Base-by-base conservation (phyloP, 164 flowering plant genomes). In the Piper betle region DNA sequence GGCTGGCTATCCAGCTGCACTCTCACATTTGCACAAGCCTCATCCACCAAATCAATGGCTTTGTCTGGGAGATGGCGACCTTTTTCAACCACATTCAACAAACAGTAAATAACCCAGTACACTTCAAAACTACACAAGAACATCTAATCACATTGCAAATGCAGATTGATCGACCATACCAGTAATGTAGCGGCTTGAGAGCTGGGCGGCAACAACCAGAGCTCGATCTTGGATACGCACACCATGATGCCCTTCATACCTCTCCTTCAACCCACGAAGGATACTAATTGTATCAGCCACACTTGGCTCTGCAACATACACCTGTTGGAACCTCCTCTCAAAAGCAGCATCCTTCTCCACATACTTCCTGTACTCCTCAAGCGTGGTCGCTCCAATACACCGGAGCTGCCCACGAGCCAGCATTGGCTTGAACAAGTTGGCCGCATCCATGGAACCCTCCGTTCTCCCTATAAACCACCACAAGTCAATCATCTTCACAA, bases 1-100 rank as follows among this genome's bases (percentile, higher is more conserved):
- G 96, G 96, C 65, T 86, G 92, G 60, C 95, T 87, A 62, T 88
- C 96, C 33, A 91, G 85, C 73, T 91, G 95, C 15, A 91, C 92
- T 67, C 96, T 81, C 53, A 88, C 92, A 78, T 91, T 88, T 33
- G 97, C 96, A 75, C 94, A 88, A 1, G 97, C 96, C 66, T 88
- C 97, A 75, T 91, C 97, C 43, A 91, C 92, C 53, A 91, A 68
- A 64, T 87, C 98, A 59, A 89, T 92, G 0, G 98, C 98, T 72
- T 91, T 91, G 42, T 91, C 96, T 0, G 97, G 96, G 2, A 91
- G 79, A 66, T 79, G 87, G 6, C 94, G 84, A 4, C 93, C 93
- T 86, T 37, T n/a, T 4, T 59, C 39, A 57, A 37, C 11, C 42
- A 17, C 7, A 37, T 25, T 4, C 16, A 61, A 0, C n/a, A 39